Evolutionary conservation across 2,329 filamentous ascomycete genomes (phyloP), one percentile per base, ranked within the genome.

Genomic region (Aureobasidium sp.): DNA sequence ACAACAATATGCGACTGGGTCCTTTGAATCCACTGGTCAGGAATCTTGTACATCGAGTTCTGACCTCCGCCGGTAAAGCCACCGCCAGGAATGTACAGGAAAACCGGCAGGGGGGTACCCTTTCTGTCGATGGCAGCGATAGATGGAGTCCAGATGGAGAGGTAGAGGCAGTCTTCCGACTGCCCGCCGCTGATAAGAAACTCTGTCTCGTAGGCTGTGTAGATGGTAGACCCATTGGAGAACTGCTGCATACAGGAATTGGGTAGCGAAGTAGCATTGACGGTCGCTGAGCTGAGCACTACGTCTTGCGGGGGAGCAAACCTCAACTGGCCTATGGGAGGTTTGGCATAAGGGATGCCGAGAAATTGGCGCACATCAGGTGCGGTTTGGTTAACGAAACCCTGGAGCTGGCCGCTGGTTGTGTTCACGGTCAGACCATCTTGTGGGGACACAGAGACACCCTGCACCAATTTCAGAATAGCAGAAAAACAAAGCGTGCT

Each of bases 351-450:
- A 3, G 77, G 76, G 5, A 79, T 74, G 4, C 82, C 82, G 29
- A 85, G 77, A 70, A 84, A 85, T 67, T 78, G 75, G 66, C 84
- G 81, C 69, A 84, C 81, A 45, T 82, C 72, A 67, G 81, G 82
- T 33, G 76, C 71, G 15, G 59, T 64, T 20, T 70, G 60, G 10
- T 75, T 77, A 68, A 82, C 71, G 3, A 78, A 56, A 18, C 81
- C 81, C 43, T 71, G 67, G 47, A 80, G 75, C 0, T 80, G 78
- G n/a, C 81, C 81, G 67, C 83, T 84, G 70, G 79, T 80, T 4
- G 66, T 64, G 23, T 56, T 51, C 13, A 65, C 64, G 8, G 29
- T 66, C 20, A 68, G 42, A 2, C 60, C 58, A 50, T 66, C 42
- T 31, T 6, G 2, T 11, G 18, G 10, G 15, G 31, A n/a, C 8